phyloP scores from a whole-genome alignment of 2,329 filamentous ascomycete species.

The Neonectria coccinea region DNA sequence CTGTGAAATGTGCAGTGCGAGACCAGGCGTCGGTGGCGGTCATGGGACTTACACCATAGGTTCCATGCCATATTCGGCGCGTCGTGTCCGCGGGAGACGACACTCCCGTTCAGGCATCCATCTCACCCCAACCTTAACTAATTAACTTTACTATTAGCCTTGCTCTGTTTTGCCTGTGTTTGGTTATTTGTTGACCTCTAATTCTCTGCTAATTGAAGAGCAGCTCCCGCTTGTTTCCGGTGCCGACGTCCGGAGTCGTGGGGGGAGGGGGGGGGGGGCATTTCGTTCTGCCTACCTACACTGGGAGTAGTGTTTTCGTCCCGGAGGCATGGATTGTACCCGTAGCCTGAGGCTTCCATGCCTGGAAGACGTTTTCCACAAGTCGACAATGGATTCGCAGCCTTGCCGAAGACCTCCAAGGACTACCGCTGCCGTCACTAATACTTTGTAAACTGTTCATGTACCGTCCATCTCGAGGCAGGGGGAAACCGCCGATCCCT shows the following conservation, averaged over 20 bases:
- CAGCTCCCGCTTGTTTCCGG: not conserved
- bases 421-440: not conserved
- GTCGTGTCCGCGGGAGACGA: not conserved
- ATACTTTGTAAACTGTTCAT: not conserved
- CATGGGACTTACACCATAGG: not conserved
- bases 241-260: not conserved
- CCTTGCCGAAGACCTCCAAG: not conserved
- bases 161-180: not conserved
- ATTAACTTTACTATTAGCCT: not conserved
- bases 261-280: too few relatives aligned
- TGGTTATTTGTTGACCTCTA: not conserved
- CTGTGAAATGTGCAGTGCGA: not conserved
- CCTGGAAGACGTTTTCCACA: not conserved
- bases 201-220: not conserved
- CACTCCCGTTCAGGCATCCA: not conserved
- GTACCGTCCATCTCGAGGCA: conserved; percentile 1
- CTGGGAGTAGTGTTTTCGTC: not conserved
- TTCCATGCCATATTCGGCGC: not conserved
- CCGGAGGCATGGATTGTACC: not conserved
- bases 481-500: conserved; percentile 22
- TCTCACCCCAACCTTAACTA: not conserved
- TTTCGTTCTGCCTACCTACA: not conserved
- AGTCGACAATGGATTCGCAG: not conserved
- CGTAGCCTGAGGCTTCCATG: not conserved
- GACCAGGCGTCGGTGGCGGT: not conserved